These are phyloP conservation scores for Phialophora verrucosa DNA, from an alignment of 2,329 filamentous ascomycete genomes.

Conservation along the genomic window DNA sequence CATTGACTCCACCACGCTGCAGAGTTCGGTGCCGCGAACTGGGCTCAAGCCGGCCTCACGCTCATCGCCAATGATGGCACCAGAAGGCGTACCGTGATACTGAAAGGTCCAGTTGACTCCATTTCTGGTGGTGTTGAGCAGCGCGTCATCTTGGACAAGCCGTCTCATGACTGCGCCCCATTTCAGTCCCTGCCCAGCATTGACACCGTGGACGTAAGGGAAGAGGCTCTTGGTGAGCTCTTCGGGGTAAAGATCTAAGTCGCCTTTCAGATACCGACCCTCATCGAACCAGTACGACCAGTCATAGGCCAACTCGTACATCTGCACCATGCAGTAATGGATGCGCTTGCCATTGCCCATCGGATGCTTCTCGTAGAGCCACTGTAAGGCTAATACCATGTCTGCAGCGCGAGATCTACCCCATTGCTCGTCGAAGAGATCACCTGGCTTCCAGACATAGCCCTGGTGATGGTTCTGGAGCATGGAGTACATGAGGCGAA, in stretches of 20 bases:
- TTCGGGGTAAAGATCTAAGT: constrained; percentile 44
- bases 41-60: constrained; percentile 54
- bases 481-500: constrained; percentile 60
- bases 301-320: constrained; percentile 49
- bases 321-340: constrained; percentile 52
- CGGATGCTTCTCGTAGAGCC: constrained; percentile 56
- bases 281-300: constrained; percentile 52
- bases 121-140: constrained; percentile 49
- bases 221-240: constrained; percentile 45
- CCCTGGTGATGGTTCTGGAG: constrained; percentile 60
- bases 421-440: constrained; percentile 53
- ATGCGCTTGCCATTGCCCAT: constrained; percentile 45
- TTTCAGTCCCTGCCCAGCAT: constrained; percentile 56
- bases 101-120: constrained; percentile 56
- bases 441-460: constrained; percentile 53
- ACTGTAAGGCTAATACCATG: constrained; percentile 55
- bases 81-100: constrained; percentile 57
- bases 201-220: constrained; percentile 56
- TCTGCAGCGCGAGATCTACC: constrained; percentile 50
- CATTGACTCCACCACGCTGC: constrained; percentile 59
- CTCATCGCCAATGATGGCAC: constrained; percentile 59
- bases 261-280: constrained; percentile 46
- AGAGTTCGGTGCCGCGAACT: constrained; percentile 55
- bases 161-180: constrained; percentile 53
- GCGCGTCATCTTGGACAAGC: constrained; percentile 52